Base-by-base conservation (phyloP, 2,329 filamentous ascomycete species). In the Ramularia endophylla region DNA sequence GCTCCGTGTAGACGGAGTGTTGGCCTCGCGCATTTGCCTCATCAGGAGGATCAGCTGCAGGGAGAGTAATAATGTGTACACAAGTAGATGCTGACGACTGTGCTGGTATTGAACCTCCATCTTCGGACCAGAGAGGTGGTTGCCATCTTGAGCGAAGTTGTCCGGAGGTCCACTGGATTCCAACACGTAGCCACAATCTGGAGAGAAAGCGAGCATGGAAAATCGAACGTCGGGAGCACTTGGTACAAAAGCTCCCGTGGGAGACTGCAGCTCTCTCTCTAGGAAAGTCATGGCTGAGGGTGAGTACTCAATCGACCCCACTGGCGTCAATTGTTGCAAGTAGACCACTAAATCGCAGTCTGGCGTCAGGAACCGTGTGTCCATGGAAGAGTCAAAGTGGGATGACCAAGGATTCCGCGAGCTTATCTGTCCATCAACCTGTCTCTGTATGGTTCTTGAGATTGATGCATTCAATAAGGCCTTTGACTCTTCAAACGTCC, bases 261-360 rank as follows among this genome's bases (percentile, higher is more conserved):
- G 79, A 41, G 71, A 77, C 31, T 76, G 68, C 13, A 82, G 61
- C 51, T 83, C 79, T 27, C 71, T 59, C 51, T 83, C 79, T 13
- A 81, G 70, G 53, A 68, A 69, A 22, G 69, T 61, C 38, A 78
- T 59, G 20, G 71, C 51, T 4, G 54, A 34, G 8, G 54, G 45
- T 18, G 48, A 49, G 43, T 51, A 50, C n/a, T 46, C 34, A 19
- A 50, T 47, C 16, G 56, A 47, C 17, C 55, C 58, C n/a, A 48
- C 52, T 8, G 45, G 41, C 8, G 47, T 41, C 53, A 58, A 37
- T 29, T 90, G 73, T 60, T 97, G 92, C 20, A 90, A 70, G 62
- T 89, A 97, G 40, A 94, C 69, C 36, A 98, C 69, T 57, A 87
- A 87, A 64, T 98, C 92, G 71, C 92, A 98, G 53, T 86, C 84